Evolutionary conservation across 441 rosid species (phyloP).

Genomic region (Populus hybrid): DNA sequence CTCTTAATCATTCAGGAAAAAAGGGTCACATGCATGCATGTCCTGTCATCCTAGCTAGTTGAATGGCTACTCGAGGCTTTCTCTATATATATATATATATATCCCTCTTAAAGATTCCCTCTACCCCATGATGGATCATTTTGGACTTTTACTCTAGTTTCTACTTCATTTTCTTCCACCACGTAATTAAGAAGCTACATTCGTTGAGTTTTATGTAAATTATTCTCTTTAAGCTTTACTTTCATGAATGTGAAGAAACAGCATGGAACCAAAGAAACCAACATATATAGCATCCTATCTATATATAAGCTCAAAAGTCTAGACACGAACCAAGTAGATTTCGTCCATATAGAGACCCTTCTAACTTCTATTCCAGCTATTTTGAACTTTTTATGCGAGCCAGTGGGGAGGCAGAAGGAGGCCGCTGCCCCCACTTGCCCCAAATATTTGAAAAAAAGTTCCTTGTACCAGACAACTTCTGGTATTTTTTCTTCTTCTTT

Average conservation of each 20-base stretch:
- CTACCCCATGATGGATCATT: not conserved
- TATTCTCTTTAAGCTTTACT: not conserved
- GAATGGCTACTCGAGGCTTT: slow-evolving; percentile 14
- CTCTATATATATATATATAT: too few relatives aligned
- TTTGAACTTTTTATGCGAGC: not conserved
- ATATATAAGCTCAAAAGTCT: not conserved
- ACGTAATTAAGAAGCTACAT: not conserved
- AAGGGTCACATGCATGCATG: slow-evolving; percentile 15
- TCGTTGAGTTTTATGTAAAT: not conserved
- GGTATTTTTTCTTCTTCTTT: not conserved
- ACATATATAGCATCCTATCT: not conserved
- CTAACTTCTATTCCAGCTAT: not conserved
- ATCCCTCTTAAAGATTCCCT: slow-evolving; percentile 10
- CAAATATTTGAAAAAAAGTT: not conserved
- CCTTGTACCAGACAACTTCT: not conserved
- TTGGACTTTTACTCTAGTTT: not conserved
- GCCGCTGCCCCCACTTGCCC: not conserved
- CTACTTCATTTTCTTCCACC: not conserved
- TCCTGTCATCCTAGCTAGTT: slow-evolving; percentile 11
- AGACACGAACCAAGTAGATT: not conserved
- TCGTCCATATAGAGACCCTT: not conserved
- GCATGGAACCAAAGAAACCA: not conserved
- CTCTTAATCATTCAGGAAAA: not conserved
- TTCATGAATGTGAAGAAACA: not conserved
- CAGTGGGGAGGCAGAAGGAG: not conserved